phyloP scores from a whole-genome alignment of 1,284 basidiomycete genomes.

The Cutaneotrichosporon cutaneum region DNA sequence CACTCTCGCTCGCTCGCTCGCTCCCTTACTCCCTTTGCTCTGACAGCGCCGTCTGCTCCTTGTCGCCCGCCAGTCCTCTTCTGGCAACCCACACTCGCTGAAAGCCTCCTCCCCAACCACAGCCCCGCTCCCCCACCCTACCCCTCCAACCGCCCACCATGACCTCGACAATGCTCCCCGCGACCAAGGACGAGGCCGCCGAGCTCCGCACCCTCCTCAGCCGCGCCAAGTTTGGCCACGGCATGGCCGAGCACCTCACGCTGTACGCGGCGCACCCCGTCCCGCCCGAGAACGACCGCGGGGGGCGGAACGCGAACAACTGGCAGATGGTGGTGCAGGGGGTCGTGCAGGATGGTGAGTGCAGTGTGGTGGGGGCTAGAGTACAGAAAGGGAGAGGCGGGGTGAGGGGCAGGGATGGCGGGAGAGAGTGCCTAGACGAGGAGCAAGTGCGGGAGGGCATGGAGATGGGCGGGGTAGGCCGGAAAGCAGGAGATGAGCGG shows the following conservation, averaged over 20 bases:
- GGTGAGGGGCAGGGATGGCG: not conserved
- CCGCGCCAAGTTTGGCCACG: slow-evolving; percentile 1
- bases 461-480: too few species aligned
- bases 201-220: not conserved
- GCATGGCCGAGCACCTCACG: slow-evolving; percentile 11
- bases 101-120: not conserved
- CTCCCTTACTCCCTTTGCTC: not conserved
- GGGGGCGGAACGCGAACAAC: slow-evolving; percentile 17
- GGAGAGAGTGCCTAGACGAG: too few species aligned
- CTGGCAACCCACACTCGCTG: not conserved
- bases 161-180: not conserved
- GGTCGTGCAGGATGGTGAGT: slow-evolving; percentile 16
- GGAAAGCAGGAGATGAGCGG: too few species aligned
- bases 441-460: too few species aligned
- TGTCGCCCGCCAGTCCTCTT: too few species aligned
- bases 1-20: not conserved
- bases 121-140: not conserved
- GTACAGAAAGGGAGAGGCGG: not conserved
- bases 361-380: not conserved
- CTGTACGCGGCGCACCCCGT: slow-evolving; percentile 20
- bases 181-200: not conserved
- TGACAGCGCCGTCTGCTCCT: too few species aligned
- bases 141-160: not conserved
- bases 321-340: slow-evolving; percentile 16
- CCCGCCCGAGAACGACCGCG: slow-evolving; percentile 19